Conservation (phyloP, 176 grass and related monocot species). For the Raddia guianensis region DNA sequence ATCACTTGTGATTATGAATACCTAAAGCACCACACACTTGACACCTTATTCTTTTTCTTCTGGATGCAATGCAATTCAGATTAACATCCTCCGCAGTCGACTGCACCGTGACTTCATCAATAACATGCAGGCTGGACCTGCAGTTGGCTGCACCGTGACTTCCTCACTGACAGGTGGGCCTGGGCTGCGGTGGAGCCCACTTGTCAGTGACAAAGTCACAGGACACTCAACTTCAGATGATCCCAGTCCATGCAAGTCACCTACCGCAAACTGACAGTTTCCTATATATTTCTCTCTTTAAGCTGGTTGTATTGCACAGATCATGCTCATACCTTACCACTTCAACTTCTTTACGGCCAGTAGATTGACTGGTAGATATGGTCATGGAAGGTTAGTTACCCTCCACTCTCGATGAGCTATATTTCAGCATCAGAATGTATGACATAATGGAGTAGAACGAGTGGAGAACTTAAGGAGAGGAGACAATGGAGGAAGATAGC, state of each 20-base stretch:
- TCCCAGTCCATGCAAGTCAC: not conserved
- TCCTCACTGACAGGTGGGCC: too few relatives aligned
- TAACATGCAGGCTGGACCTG: too few relatives aligned
- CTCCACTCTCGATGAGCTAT: not conserved
- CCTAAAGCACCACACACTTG: not conserved
- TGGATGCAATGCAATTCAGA: not conserved
- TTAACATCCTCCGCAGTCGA: too few relatives aligned
- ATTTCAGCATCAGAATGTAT: constrained; percentile 8
- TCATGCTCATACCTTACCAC: constrained; percentile 5
- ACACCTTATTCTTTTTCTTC: not conserved
- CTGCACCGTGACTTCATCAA: too few relatives aligned
- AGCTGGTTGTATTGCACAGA: not conserved
- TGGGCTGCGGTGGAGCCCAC: too few relatives aligned
- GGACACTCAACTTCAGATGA: too few relatives aligned
- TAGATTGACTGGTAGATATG: constrained; percentile 41
- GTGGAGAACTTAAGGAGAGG: constrained; percentile 21
- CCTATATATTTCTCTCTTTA: not conserved
- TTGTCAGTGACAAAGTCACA: too few relatives aligned
- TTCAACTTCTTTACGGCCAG: constrained; percentile 24
- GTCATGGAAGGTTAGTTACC: constrained; percentile 39
- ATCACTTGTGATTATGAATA: not conserved
- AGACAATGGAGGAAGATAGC: constrained; percentile 51
- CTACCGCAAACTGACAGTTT: constrained; percentile 17
- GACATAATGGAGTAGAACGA: constrained; percentile 26
- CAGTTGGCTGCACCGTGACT: too few relatives aligned